These are phyloP conservation scores for Globisporangium nagaii DNA, from an alignment of 352 stramenopile species.

Conservation along the genomic window DNA sequence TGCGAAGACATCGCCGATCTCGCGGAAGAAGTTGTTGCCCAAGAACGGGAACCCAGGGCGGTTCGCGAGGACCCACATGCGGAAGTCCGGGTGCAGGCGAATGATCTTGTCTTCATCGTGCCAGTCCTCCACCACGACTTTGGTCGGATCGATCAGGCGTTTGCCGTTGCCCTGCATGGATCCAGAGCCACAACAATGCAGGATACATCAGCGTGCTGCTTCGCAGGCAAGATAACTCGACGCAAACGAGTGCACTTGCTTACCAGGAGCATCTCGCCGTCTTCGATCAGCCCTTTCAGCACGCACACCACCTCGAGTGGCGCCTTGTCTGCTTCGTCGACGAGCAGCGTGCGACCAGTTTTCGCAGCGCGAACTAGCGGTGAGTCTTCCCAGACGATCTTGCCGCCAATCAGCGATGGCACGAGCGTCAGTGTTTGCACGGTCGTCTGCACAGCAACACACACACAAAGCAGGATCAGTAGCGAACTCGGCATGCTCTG, in stretches of 20 bases:
- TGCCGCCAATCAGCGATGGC: slow-evolving; percentile 84
- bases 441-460: slow-evolving; percentile 67
- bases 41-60: slow-evolving; percentile 94
- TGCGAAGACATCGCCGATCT: slow-evolving; percentile 93
- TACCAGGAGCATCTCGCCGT: slow-evolving; percentile 92
- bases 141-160: slow-evolving; percentile 63
- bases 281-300: slow-evolving; percentile 95
- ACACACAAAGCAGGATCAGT: neutral
- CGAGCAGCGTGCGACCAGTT: slow-evolving; percentile 87
- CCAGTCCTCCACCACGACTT: slow-evolving; percentile 60
- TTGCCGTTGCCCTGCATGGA: slow-evolving; percentile 87
- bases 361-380: slow-evolving; percentile 92
- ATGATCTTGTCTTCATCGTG: slow-evolving; percentile 80
- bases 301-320: slow-evolving; percentile 93
- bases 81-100: slow-evolving; percentile 89
- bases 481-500: too few species aligned
- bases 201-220: too few species aligned
- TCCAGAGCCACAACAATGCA: too few species aligned
- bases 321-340: slow-evolving; percentile 97
- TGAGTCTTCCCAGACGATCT: slow-evolving; percentile 91
- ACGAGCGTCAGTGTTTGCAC: slow-evolving; percentile 91
- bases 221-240: too few species aligned
- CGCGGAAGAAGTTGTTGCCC: slow-evolving; percentile 95
- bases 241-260: neutral
- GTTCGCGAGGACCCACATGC: slow-evolving; percentile 94